Conservation (phyloP, 1,284 basidiomycete species). For the Ustilago loliicola region DNA sequence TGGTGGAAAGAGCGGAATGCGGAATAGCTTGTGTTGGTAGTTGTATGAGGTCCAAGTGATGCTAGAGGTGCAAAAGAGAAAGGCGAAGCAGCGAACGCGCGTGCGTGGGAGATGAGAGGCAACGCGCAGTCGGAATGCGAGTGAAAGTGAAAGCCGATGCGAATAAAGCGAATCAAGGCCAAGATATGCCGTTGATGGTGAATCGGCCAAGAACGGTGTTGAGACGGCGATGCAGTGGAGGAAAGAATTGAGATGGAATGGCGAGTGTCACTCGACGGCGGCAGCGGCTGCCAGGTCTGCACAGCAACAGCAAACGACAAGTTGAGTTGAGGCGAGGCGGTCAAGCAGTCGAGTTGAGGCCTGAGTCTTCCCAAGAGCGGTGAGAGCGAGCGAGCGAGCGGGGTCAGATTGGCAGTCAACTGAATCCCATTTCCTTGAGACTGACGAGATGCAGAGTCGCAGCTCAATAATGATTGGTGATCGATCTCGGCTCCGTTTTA, state of each 20-base stretch:
- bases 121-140: conserved; percentile 13
- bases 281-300: background rate
- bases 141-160: background rate
- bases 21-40: conserved; percentile 1
- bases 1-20: background rate
- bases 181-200: background rate
- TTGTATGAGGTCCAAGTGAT: conserved; percentile 1
- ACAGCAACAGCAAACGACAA: no score
- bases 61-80: background rate
- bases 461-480: conserved; percentile 21
- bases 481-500: conserved; percentile 41
- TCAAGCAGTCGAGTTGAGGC: background rate
- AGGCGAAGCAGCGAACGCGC: conserved; percentile 7
- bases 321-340: background rate
- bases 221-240: background rate
- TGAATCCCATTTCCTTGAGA: background rate
- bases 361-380: no score
- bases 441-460: conserved; percentile 12
- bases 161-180: background rate
- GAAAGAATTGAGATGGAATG: background rate
- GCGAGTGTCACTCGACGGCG: background rate
- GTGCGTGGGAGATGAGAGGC: conserved; percentile 16
- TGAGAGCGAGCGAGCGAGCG: conserved; percentile 2
- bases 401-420: background rate
- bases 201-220: background rate